Percentiles rank a stretch among this genome's conserved stretches.
Evolutionary conservation across 2,329 filamentous ascomycete genomes (phyloP).

Genomic region (Apiospora arundinis): DNA sequence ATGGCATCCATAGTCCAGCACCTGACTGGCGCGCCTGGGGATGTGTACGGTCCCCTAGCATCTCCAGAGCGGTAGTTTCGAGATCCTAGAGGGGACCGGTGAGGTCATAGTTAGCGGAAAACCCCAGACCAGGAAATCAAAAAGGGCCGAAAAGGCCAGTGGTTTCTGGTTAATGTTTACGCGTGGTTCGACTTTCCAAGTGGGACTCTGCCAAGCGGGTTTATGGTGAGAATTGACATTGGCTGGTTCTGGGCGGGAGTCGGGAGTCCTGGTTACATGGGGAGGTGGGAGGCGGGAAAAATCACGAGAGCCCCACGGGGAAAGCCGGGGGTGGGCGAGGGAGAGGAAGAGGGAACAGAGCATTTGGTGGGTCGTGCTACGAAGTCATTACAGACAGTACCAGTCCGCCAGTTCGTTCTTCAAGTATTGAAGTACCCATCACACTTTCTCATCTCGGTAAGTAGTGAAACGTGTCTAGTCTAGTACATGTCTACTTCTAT

Average conservation of each 20-base stretch:
- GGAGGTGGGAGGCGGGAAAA: not conserved
- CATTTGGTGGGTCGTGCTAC: not conserved
- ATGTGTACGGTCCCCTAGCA: too few species aligned
- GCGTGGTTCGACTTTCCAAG: not conserved
- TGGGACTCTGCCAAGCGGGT: not conserved
- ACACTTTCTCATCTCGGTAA: not conserved
- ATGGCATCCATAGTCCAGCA: not conserved
- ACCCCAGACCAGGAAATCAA: not conserved
- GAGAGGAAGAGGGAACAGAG: not conserved
- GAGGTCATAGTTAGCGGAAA: conserved; percentile 4
- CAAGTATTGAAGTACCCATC: not conserved
- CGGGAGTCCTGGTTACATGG: not conserved
- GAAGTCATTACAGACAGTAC: too few species aligned
- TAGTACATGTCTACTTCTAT: not conserved
- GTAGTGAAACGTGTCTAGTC: not conserved
- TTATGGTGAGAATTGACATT: not conserved
- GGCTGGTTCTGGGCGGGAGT: not conserved
- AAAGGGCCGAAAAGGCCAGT: conserved; percentile 7
- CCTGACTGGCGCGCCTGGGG: not conserved
- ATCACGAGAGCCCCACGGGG: conserved; percentile 6
- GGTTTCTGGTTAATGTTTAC: not conserved
- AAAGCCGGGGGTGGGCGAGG: conserved; percentile 3
- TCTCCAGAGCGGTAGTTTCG: not conserved
- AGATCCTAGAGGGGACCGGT: not conserved
- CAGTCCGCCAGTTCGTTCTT: not conserved